Conservation (phyloP, 2,329 filamentous ascomycete genomes). For the Fusarium brevicatenulatum region DNA sequence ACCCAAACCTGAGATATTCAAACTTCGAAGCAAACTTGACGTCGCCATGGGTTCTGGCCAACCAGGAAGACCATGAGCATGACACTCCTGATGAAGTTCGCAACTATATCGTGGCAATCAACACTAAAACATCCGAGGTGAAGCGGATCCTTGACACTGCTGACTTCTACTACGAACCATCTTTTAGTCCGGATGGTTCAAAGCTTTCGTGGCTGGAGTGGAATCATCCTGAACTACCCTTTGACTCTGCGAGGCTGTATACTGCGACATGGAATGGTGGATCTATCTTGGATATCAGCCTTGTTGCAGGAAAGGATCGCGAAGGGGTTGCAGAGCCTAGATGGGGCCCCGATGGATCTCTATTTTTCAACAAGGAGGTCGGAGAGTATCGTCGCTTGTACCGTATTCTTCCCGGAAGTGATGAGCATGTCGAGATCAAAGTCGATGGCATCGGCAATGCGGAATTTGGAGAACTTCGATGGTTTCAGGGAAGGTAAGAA, state of each 20-base stretch:
- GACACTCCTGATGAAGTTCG: conserved; percentile 47
- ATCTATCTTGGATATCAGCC: conserved; percentile 44
- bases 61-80: conserved; percentile 61
- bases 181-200: conserved; percentile 58
- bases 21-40: conserved; percentile 57
- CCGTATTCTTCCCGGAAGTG: conserved; percentile 45
- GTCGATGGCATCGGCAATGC: conserved; percentile 54
- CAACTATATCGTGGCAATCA: conserved; percentile 54
- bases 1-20: conserved; percentile 54
- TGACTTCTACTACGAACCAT: conserved; percentile 64
- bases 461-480: conserved; percentile 52
- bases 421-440: conserved; percentile 45
- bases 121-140: conserved; percentile 54
- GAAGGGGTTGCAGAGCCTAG: conserved; percentile 61
- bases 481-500: conserved; percentile 48
- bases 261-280: conserved; percentile 54
- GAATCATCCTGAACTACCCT: conserved; percentile 64
- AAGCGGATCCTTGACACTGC: conserved; percentile 54
- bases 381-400: conserved; percentile 61
- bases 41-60: conserved; percentile 58
- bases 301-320: conserved; percentile 54
- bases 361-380: conserved; percentile 60
- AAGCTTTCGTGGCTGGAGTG: conserved; percentile 64
- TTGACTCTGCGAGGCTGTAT: conserved; percentile 58
- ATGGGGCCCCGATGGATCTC: conserved; percentile 60